phyloP scores from a whole-genome alignment of 2,329 filamentous ascomycete species.

The Aspergillus novofumigatus region DNA sequence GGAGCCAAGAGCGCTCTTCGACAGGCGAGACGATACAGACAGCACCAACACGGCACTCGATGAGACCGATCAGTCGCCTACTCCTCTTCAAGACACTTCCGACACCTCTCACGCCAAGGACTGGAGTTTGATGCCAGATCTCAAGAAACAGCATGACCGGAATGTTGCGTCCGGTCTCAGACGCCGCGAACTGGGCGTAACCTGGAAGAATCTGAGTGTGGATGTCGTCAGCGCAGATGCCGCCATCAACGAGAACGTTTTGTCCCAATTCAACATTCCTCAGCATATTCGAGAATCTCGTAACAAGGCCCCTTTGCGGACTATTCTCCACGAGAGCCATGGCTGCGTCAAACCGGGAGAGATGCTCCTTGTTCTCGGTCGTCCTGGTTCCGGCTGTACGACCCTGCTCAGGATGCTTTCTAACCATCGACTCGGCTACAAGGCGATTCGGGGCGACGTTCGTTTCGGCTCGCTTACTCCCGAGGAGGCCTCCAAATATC shows the following conservation, averaged over 20 bases:
- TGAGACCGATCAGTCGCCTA: conserved; percentile 17
- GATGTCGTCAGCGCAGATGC: conserved; percentile 59
- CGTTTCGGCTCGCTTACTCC: conserved; percentile 48
- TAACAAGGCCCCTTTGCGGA: conserved; percentile 56
- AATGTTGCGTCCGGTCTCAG: conserved; percentile 47
- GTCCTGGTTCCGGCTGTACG: conserved; percentile 67
- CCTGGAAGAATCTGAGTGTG: conserved; percentile 62
- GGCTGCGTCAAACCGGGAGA: conserved; percentile 69
- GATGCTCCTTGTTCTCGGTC: conserved; percentile 66
- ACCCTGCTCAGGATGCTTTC: conserved; percentile 66
- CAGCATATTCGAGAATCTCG: conserved; percentile 51
- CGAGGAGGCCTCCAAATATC: conserved; percentile 45
- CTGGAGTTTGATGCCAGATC: conserved; percentile 49
- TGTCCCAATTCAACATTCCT: conserved; percentile 56
- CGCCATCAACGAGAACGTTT: conserved; percentile 61
- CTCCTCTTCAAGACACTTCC: conserved; percentile 5
- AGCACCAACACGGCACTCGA: conserved; percentile 24
- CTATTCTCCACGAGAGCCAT: conserved; percentile 61
- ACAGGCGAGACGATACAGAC: conserved; percentile 23
- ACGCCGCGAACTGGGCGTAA: conserved; percentile 55
- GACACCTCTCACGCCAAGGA: conserved; percentile 29
- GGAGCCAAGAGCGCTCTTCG: conserved; percentile 3
- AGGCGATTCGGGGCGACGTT: conserved; percentile 56
- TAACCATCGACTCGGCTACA: conserved; percentile 59
- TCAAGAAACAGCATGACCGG: conserved; percentile 43